Evolutionary conservation across 1,284 basidiomycete species (phyloP).

Genomic region (Ceratorhiza oryzae-sativae): DNA sequence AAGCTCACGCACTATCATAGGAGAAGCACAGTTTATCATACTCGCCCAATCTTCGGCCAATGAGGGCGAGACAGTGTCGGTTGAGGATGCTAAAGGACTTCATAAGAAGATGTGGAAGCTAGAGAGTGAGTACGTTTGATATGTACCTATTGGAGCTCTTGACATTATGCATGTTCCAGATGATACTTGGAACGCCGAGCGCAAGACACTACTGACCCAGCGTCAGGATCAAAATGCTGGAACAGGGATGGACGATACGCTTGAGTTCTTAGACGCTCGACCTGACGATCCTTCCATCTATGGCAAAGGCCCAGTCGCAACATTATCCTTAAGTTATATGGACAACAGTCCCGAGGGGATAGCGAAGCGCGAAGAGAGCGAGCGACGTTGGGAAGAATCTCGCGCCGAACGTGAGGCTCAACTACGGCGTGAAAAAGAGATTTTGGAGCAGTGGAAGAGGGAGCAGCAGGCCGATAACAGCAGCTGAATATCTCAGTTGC

Average conservation of each 20-base stretch:
- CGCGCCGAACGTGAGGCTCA: neutral
- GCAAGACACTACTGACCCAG: conserved; percentile 7
- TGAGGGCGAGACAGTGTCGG: conserved; percentile 7
- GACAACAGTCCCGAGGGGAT: conserved; percentile 3
- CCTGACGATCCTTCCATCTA: conserved; percentile 2
- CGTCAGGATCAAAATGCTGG: conserved; percentile 26
- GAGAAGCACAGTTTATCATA: conserved; percentile 26
- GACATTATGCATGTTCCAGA: neutral
- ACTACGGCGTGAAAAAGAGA: conserved; percentile 10
- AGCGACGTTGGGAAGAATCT: neutral
- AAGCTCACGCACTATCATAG: neutral
- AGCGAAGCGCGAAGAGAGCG: neutral
- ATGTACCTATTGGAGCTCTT: neutral
- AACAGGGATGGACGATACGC: conserved; percentile 9
- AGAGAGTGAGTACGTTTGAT: conserved; percentile 13
- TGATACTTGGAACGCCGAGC: conserved; percentile 29
- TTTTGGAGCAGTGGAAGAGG: conserved; percentile 24
- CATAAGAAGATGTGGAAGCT: conserved; percentile 36
- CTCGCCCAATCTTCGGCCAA: conserved; percentile 3
- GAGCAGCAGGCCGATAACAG: conserved; percentile 10
- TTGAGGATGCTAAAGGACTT: conserved; percentile 12
- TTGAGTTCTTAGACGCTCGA: conserved; percentile 12
- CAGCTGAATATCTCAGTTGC: neutral
- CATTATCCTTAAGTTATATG: neutral
- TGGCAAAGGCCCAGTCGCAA: neutral